Percentiles rank a stretch among this genome's conserved stretches.
These are phyloP conservation scores for Anthracocystis panici-leucophaei DNA, from an alignment of 1,284 basidiomycete genomes.

Conservation along the genomic window DNA sequence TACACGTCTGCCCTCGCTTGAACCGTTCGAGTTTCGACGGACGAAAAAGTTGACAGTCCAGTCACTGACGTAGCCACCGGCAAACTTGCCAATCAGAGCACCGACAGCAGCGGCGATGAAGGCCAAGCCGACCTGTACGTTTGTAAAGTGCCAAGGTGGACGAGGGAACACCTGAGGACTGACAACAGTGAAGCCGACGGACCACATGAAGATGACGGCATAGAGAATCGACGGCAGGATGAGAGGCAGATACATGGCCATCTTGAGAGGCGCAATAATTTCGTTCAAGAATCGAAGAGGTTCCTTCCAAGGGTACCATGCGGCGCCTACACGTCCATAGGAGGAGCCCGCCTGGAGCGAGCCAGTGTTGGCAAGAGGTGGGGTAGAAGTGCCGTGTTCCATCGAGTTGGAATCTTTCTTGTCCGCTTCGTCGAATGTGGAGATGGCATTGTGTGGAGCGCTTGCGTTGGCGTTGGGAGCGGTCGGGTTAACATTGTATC, in stretches of 20 bases:
- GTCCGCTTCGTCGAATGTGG: slow-evolving; percentile 13
- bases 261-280: slow-evolving; percentile 58
- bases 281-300: slow-evolving; percentile 62
- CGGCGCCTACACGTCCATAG: slow-evolving; percentile 59
- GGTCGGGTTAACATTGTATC: slow-evolving; percentile 55
- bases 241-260: slow-evolving; percentile 47
- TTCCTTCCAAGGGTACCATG: slow-evolving; percentile 68
- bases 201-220: slow-evolving; percentile 68
- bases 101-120: slow-evolving; percentile 69
- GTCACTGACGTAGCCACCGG: slow-evolving; percentile 67
- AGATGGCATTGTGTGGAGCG: not conserved
- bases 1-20: slow-evolving; percentile 47
- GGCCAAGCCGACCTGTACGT: slow-evolving; percentile 62
- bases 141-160: slow-evolving; percentile 66
- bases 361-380: slow-evolving; percentile 20
- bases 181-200: slow-evolving; percentile 68
- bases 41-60: slow-evolving; percentile 62
- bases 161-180: slow-evolving; percentile 65
- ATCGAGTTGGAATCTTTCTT: slow-evolving; percentile 38
- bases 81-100: slow-evolving; percentile 68
- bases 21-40: slow-evolving; percentile 47
- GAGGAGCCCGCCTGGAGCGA: slow-evolving; percentile 16
- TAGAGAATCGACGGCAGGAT: slow-evolving; percentile 66
- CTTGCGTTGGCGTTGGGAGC: not conserved
- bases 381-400: slow-evolving; percentile 29